A percentile compares a stretch with the other conserved stretches of the same genome.
Conservation (phyloP, 495 filamentous ascomycete genomes). For the Cercophora scortea region DNA sequence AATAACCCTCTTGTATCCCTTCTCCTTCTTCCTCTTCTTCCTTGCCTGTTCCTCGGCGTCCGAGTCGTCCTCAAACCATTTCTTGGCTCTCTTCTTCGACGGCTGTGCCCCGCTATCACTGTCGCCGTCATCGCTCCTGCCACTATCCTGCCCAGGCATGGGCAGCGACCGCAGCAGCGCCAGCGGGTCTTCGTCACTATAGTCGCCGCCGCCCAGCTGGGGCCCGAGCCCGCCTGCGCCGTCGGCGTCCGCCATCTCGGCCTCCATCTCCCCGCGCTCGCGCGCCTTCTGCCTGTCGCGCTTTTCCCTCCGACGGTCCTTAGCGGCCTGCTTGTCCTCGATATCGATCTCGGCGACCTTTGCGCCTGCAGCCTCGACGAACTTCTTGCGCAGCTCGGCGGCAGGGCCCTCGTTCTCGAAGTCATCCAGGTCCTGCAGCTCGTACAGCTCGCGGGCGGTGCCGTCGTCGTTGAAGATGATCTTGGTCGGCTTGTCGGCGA, state of each 20-base stretch:
- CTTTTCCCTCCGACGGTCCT: slow-evolving; percentile 77
- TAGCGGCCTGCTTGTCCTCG: slow-evolving; percentile 70
- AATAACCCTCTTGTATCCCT: slow-evolving; percentile 41
- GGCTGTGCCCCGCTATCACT: slow-evolving; percentile 19
- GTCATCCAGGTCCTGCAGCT: slow-evolving; percentile 72
- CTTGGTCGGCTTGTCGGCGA: slow-evolving; percentile 75
- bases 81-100: slow-evolving; percentile 39
- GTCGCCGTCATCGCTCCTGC: slow-evolving; percentile 15
- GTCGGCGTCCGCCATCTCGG: slow-evolving; percentile 38
- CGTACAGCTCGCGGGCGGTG: slow-evolving; percentile 72
- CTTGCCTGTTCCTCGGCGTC: slow-evolving; percentile 32
- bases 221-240: slow-evolving; percentile 18
- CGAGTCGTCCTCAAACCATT: slow-evolving; percentile 42
- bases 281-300: slow-evolving; percentile 74
- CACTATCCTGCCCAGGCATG: slow-evolving; percentile 27
- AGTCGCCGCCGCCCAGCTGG: slow-evolving; percentile 18
- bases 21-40: slow-evolving; percentile 37
- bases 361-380: slow-evolving; percentile 63
- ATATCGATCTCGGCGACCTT: slow-evolving; percentile 72
- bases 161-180: slow-evolving; percentile 43
- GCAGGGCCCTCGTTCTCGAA: slow-evolving; percentile 70
- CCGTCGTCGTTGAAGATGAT: slow-evolving; percentile 92
- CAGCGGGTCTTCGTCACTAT: slow-evolving; percentile 37
- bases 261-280: slow-evolving; percentile 50
- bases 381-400: slow-evolving; percentile 64